Evolutionary conservation across 805 yeast genomes (phyloP), one percentile per base, ranked within the genome.

Genomic region (Saturnispora bothae): DNA sequence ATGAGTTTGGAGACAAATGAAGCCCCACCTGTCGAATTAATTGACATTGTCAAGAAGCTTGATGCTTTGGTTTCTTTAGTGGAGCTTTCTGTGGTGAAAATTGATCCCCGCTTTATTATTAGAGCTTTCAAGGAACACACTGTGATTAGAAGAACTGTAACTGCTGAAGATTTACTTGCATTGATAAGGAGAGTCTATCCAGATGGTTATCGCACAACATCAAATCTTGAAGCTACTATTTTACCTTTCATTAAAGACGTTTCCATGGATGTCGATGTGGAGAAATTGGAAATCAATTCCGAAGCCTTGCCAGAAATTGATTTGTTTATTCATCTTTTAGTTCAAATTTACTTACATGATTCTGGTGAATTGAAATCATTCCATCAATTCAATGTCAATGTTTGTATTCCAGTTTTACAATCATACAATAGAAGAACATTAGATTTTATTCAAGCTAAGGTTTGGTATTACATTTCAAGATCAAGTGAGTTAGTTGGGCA

Each of bases 391-490:
- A 79, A 79, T 50, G 58, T n/a, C 6, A n/a, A 52, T 9, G 61
- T 64, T 36, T 66, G 74, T 31, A 64, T 80, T 39, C 54, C 63
- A 12, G 63, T 76, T 38, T 68, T 85, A 54, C 69, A 71, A 41
- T 58, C 67, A 12, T 80, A 80, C 63, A 85, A 85, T 60, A 75
- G 81, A 47, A 73, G 97, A 46, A 73, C 94, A 4, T 64, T 89
- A 47, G 97, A 92, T 60, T 76, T 83, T 51, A 70, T 92, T 42
- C 76, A 76, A 46, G 92, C 97, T 13, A 89, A 88, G 59, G 69
- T 83, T 43, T 92, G 97, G 97, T 92, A 89, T 57, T 89, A 86
- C 63, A 70, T 83, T 48, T 70, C 79, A 32, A 75, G 94, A 59
- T 72, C 86, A 2, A 74, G 76, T 47, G 97, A 89, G 63, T 62